Evolutionary conservation across 345 rosid genomes (phyloP).

Genomic region (Lumnitzera littorea): DNA sequence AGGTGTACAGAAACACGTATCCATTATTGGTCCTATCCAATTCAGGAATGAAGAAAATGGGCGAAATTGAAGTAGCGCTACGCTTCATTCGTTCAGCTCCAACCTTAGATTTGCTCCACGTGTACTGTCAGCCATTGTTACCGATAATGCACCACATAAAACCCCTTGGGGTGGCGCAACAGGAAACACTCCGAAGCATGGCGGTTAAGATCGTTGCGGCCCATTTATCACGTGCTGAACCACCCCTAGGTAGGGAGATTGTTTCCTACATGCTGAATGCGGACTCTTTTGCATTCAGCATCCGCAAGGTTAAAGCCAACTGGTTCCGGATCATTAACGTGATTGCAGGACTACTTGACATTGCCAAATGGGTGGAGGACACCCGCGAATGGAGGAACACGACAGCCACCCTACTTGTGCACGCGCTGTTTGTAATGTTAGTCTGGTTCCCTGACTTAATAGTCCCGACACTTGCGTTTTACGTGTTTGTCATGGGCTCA

Average conservation of each 20-base stretch:
- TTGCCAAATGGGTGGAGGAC: slow-evolving; percentile 71
- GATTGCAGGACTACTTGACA: slow-evolving; percentile 40
- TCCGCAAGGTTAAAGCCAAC: slow-evolving; percentile 76
- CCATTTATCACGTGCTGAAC: slow-evolving; percentile 71
- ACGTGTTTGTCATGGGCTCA: slow-evolving; percentile 63
- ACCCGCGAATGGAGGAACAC: slow-evolving; percentile 77
- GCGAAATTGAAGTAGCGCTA: slow-evolving; percentile 69
- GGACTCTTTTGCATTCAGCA: slow-evolving; percentile 60
- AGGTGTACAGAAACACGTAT: slow-evolving; percentile 52
- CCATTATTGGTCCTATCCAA: slow-evolving; percentile 51
- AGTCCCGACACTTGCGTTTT: slow-evolving; percentile 60
- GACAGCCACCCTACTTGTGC: slow-evolving; percentile 65
- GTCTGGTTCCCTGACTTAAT: slow-evolving; percentile 84
- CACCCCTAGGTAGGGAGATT: slow-evolving; percentile 54
- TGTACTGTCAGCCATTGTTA: slow-evolving; percentile 63
- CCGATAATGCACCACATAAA: slow-evolving; percentile 78
- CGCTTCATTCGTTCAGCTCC: slow-evolving; percentile 59
- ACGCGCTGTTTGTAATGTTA: slow-evolving; percentile 58
- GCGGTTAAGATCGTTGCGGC: slow-evolving; percentile 51
- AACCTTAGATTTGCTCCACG: slow-evolving; percentile 72
- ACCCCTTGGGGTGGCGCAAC: slow-evolving; percentile 51
- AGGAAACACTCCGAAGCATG: slow-evolving; percentile 41
- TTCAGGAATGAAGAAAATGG: slow-evolving; percentile 59
- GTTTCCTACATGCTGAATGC: slow-evolving; percentile 72
- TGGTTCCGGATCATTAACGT: slow-evolving; percentile 70